These are phyloP conservation scores for Salix udensis DNA, from an alignment of 345 rosid genomes.

Conservation along the genomic window DNA sequence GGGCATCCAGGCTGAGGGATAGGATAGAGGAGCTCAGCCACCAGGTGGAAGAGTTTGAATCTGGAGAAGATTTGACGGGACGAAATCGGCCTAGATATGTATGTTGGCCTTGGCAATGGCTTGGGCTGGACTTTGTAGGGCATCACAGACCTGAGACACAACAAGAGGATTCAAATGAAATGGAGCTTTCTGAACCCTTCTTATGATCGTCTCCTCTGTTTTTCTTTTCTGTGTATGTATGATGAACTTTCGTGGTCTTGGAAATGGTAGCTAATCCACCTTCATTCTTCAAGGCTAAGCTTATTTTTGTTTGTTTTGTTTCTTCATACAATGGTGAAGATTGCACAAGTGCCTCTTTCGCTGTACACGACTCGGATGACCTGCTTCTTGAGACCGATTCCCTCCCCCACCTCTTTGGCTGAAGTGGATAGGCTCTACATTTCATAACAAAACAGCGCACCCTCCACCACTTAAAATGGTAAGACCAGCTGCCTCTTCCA, in stretches of 20 bases:
- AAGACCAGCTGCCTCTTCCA: conserved; percentile 42
- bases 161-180: conserved; percentile 65
- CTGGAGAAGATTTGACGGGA: conserved; percentile 52
- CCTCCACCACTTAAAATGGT: neutral
- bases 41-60: conserved; percentile 79
- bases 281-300: conserved; percentile 15
- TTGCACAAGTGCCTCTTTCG: too few relatives aligned
- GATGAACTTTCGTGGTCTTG: conserved; percentile 8
- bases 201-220: conserved; percentile 33
- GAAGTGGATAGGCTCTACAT: neutral
- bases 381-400: neutral
- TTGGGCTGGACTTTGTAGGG: conserved; percentile 88
- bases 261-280: conserved; percentile 12
- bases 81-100: conserved; percentile 58
- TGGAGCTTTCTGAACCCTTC: conserved; percentile 97
- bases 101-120: conserved; percentile 99
- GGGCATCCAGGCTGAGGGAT: conserved; percentile 87
- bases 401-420: neutral
- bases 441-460: neutral
- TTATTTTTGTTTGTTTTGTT: neutral
- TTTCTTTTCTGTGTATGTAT: conserved; percentile 15
- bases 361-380: too few relatives aligned
- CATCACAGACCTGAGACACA: conserved; percentile 41
- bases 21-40: conserved; percentile 82
- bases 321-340: too few relatives aligned